Conservation (phyloP, 2,329 filamentous ascomycete genomes). For the Aspergillus pseudotamarii region DNA sequence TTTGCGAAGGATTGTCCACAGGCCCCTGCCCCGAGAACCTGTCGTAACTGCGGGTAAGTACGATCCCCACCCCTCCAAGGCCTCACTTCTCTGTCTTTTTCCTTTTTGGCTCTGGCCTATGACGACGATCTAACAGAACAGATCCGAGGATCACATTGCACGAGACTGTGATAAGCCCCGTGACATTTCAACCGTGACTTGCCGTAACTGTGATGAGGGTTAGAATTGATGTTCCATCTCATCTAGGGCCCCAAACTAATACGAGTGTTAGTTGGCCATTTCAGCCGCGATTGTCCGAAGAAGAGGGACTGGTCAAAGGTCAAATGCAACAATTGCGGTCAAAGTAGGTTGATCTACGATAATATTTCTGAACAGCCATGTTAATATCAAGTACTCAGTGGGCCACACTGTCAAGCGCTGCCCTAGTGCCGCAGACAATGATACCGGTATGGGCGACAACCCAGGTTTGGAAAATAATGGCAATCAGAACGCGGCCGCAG, state of each 20-base stretch:
- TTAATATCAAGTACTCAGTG: conserved; percentile 30
- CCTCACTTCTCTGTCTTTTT: neutral
- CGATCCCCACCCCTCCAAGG: neutral
- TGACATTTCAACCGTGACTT: conserved; percentile 43
- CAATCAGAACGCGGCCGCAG: conserved; percentile 1
- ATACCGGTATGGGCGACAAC: conserved; percentile 15
- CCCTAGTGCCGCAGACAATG: conserved; percentile 28
- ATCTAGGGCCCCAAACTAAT: conserved; percentile 14
- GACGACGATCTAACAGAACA: conserved; percentile 21
- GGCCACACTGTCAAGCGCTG: conserved; percentile 48
- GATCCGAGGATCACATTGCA: conserved; percentile 46
- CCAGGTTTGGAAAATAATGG: conserved; percentile 3
- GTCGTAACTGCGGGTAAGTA: conserved; percentile 49
- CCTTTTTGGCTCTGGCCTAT: neutral
- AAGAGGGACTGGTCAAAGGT: conserved; percentile 48
- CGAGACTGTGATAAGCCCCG: conserved; percentile 48
- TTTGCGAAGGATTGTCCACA: conserved; percentile 52
- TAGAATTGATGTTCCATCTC: conserved; percentile 12
- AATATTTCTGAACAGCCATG: neutral
- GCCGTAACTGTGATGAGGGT: conserved; percentile 51
- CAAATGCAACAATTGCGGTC: conserved; percentile 48
- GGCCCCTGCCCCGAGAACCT: conserved; percentile 37
- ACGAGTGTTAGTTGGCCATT: conserved; percentile 40
- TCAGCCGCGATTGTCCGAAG: conserved; percentile 47
- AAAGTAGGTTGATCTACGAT: conserved; percentile 37